Evolutionary conservation across 2,329 filamentous ascomycete species (phyloP), one percentile per base, ranked within the genome.

Genomic region (Microcyclospora tardicrescens): DNA sequence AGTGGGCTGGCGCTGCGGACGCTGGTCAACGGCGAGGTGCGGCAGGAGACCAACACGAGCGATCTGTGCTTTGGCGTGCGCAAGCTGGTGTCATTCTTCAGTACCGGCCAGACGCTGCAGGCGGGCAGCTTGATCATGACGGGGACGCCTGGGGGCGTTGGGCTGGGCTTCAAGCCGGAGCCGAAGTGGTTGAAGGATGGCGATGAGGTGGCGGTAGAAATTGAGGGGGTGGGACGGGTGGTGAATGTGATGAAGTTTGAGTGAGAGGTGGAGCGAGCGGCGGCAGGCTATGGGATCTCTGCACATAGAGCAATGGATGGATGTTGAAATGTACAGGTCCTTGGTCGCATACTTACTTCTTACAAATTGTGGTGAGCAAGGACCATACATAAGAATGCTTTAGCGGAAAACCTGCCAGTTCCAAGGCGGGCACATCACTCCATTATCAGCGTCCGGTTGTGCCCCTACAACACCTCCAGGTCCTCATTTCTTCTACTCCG

Each of bases 91-190:
- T 47, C 43, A 16, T 59, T 56, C 41, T 41, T 59, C 33, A 53
- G 51, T 28, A 53, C 51, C 16, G 60, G 61, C 0, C 58, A 59
- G 47, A 63, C 67, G 32, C 44, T 71, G 47, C 62, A 66, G 55
- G 62, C 59, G 43, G 67, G 68, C 0, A 67, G 61, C 10, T 56
- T 69, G 24, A 61, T 71, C 31, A 68, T 71, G 67, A 71, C 67
- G 6, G 67, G 68, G 0, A 70, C 67, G 10, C 66, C 66, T 2
- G 59, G 58, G 11, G 62, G 61, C 47, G 52, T 58, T 2, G 54
- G 54, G 4, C 38, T 58, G 30, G 52, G 48, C 0, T 47, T 57
- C 41, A 56, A 57, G 53, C 54, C 55, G 35, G 19, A 24, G 19
- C 49, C 46, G 34, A 51, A 45, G 35, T 57, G 41, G 36, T 34